These are phyloP conservation scores for Hypoxylon rubiginosum DNA, from an alignment of 2,329 filamentous ascomycete species.

Conservation along the genomic window DNA sequence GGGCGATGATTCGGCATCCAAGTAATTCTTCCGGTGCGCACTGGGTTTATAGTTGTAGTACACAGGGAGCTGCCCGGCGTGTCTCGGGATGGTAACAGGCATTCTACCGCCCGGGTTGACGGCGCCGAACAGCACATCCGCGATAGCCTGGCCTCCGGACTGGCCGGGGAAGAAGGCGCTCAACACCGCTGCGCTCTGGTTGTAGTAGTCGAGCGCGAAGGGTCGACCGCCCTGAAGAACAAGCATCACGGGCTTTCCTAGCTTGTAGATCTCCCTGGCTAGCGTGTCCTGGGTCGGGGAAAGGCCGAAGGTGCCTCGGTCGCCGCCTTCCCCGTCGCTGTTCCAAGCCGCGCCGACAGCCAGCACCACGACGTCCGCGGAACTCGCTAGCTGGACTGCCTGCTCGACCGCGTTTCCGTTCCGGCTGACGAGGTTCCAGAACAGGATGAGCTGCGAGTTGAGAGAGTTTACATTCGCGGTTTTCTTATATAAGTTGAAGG, in stretches of 20 bases:
- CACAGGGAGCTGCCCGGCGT: slow-evolving; percentile 54
- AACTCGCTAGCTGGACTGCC: slow-evolving; percentile 53
- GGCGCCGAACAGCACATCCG: slow-evolving; percentile 53
- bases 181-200: slow-evolving; percentile 56
- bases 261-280: slow-evolving; percentile 54
- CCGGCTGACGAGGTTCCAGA: slow-evolving; percentile 61
- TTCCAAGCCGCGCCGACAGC: slow-evolving; percentile 60
- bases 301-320: slow-evolving; percentile 56
- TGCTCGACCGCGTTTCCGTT: slow-evolving; percentile 49
- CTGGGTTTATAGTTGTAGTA: slow-evolving; percentile 55
- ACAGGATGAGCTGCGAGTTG: slow-evolving; percentile 59
- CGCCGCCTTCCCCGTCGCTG: slow-evolving; percentile 59
- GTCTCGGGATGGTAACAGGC: slow-evolving; percentile 53
- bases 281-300: slow-evolving; percentile 55
- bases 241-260: slow-evolving; percentile 58
- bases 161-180: slow-evolving; percentile 55
- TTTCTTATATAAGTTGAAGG: slow-evolving; percentile 57
- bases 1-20: slow-evolving; percentile 51
- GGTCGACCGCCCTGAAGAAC: slow-evolving; percentile 59
- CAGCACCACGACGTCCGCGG: slow-evolving; percentile 57
- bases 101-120: slow-evolving; percentile 53
- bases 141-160: slow-evolving; percentile 53
- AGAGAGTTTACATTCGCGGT: slow-evolving; percentile 56
- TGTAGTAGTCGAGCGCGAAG: slow-evolving; percentile 58
- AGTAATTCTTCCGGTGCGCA: slow-evolving; percentile 48